Evolutionary conservation across 257 asterid species (phyloP).

Genomic region (Pogostemon cablin): DNA sequence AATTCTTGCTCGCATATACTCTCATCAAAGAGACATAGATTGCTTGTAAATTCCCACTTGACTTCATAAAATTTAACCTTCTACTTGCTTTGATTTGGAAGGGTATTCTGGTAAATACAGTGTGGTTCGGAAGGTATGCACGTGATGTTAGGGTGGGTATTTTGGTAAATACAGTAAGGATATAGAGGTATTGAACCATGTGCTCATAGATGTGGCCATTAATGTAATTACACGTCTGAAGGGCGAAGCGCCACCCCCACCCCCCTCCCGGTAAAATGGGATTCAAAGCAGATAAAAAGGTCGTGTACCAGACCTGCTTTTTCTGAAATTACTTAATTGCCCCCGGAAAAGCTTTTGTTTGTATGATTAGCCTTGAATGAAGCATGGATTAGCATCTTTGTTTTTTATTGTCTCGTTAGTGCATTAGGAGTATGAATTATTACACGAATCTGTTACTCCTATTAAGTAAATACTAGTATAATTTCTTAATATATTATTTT

Average conservation of each 20-base stretch:
- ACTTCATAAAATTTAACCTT: not conserved
- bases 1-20: not conserved
- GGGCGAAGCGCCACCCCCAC: no score
- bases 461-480: no score
- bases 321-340: conserved; percentile 15
- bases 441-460: no score
- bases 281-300: conserved; percentile 23
- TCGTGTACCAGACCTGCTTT: conserved; percentile 34
- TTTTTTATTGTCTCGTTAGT: not conserved
- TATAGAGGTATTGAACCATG: conserved; percentile 27
- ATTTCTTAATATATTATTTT: no score
- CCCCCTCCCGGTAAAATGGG: not conserved
- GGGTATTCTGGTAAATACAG: not conserved
- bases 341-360: conserved; percentile 14
- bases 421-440: not conserved
- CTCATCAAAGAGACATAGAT: conserved; percentile 1
- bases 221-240: conserved; percentile 11
- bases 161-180: not conserved
- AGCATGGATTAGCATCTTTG: not conserved
- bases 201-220: conserved; percentile 26
- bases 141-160: conserved; percentile 16
- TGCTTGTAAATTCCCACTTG: conserved; percentile 1
- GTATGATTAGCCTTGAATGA: not conserved
- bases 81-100: not conserved
- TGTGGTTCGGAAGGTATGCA: not conserved